phyloP scores from a whole-genome alignment of 163 green algal species.

The Botryococcus braunii region DNA sequence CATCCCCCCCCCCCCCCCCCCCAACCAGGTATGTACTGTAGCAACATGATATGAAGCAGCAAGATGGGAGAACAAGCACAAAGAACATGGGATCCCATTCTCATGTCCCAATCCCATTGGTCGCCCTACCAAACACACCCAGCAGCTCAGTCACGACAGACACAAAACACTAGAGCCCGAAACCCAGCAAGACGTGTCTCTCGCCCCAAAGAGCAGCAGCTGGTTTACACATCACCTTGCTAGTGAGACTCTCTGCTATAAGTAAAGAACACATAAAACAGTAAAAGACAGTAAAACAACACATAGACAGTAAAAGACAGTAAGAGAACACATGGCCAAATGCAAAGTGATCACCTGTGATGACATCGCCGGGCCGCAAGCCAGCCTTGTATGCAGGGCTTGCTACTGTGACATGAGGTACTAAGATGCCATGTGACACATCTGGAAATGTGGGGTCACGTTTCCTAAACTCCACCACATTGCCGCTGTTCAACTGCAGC shows the following conservation, averaged over 20 bases:
- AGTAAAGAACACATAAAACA: neutral
- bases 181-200: too few relatives aligned
- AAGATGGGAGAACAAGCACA: too few relatives aligned
- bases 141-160: too few relatives aligned
- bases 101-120: too few relatives aligned
- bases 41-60: too few relatives aligned
- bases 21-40: too few relatives aligned
- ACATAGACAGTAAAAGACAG: neutral
- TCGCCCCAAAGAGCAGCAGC: neutral
- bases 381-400: conserved; percentile 34
- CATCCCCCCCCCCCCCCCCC: too few relatives aligned
- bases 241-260: too few relatives aligned
- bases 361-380: conserved; percentile 45
- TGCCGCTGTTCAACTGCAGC: conserved; percentile 57
- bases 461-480: conserved; percentile 34
- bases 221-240: neutral
- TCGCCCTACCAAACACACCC: too few relatives aligned
- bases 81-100: too few relatives aligned
- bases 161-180: too few relatives aligned
- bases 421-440: conserved; percentile 44
- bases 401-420: conserved; percentile 42
- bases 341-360: conserved; percentile 23
- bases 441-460: conserved; percentile 40
- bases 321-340: neutral
- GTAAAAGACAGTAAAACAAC: neutral